Evolutionary conservation across 495 filamentous ascomycete genomes (phyloP).

Genomic region (Terfezia boudieri): DNA sequence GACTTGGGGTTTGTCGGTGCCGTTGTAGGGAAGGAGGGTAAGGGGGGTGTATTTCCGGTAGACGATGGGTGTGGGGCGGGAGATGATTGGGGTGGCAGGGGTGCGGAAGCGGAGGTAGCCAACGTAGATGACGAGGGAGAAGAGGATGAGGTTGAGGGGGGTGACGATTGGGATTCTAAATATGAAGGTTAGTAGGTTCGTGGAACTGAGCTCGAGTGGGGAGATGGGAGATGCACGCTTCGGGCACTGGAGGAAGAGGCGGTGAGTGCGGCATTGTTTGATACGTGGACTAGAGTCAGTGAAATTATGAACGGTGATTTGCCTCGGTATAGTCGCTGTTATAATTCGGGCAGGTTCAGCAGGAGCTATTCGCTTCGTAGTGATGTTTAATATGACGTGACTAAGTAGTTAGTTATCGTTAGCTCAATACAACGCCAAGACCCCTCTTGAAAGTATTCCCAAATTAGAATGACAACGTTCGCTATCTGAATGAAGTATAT

Average conservation of each 20-base stretch:
- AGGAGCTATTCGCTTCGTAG: too few species aligned
- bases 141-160: conserved; percentile 57
- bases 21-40: conserved; percentile 73
- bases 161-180: conserved; percentile 38
- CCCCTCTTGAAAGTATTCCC: too few species aligned
- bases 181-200: background rate
- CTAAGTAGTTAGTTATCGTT: too few species aligned
- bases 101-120: conserved; percentile 42
- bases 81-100: conserved; percentile 30
- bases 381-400: too few species aligned
- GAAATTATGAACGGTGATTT: too few species aligned
- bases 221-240: conserved; percentile 8
- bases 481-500: too few species aligned
- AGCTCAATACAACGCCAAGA: too few species aligned
- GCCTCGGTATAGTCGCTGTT: too few species aligned
- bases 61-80: conserved; percentile 40
- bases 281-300: too few species aligned
- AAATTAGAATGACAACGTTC: too few species aligned
- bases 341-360: too few species aligned
- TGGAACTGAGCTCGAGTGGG: conserved; percentile 2
- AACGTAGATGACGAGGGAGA: conserved; percentile 44
- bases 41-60: conserved; percentile 82
- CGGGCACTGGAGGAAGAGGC: conserved; percentile 4
- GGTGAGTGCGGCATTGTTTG: conserved; percentile 12
- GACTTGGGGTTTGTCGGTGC: conserved; percentile 46